A percentile compares a stretch with the other conserved stretches of the same genome.
Conservation (phyloP, 1,284 basidiomycete species). For the Abortiporus biennis region DNA sequence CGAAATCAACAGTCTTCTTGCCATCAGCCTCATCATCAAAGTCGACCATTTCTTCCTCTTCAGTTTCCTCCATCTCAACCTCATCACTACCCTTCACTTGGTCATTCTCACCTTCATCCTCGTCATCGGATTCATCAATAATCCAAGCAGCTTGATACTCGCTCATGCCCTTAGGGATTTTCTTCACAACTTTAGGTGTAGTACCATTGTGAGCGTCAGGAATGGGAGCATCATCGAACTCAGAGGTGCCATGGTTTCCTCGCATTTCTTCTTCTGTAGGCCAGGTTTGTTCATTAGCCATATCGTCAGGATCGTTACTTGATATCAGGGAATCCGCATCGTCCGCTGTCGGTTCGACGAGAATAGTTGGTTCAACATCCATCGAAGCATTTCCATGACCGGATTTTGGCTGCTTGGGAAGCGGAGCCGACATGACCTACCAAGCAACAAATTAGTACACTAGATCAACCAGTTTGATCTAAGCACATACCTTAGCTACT, state of each 20-base stretch:
- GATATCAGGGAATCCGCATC: slow-evolving; percentile 86
- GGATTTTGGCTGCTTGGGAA: slow-evolving; percentile 35
- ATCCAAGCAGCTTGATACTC: slow-evolving; percentile 95
- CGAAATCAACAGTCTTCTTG: slow-evolving; percentile 50
- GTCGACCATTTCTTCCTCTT: slow-evolving; percentile 61
- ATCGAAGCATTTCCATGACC: slow-evolving; percentile 33
- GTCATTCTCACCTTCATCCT: slow-evolving; percentile 40
- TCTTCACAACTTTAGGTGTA: slow-evolving; percentile 69
- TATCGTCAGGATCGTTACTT: slow-evolving; percentile 82
- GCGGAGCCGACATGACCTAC: slow-evolving; percentile 59
- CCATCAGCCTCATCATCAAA: slow-evolving; percentile 50
- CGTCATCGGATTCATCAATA: slow-evolving; percentile 76
- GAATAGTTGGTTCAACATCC: slow-evolving; percentile 56
- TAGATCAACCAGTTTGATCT: slow-evolving; percentile 1
- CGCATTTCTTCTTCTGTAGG: slow-evolving; percentile 96
- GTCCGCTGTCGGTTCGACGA: slow-evolving; percentile 57
- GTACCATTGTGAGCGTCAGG: slow-evolving; percentile 63
- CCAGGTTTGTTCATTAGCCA: slow-evolving; percentile 97
- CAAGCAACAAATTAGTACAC: not conserved
- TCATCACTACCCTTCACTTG: slow-evolving; percentile 36
- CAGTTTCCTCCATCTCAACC: slow-evolving; percentile 32
- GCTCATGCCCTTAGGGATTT: slow-evolving; percentile 85
- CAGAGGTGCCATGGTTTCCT: slow-evolving; percentile 24
- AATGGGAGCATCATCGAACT: slow-evolving; percentile 31
- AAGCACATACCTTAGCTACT: slow-evolving; percentile 62